Conservation (phyloP, 495 filamentous ascomycete species). For the Friedmanniomyces simplex region DNA sequence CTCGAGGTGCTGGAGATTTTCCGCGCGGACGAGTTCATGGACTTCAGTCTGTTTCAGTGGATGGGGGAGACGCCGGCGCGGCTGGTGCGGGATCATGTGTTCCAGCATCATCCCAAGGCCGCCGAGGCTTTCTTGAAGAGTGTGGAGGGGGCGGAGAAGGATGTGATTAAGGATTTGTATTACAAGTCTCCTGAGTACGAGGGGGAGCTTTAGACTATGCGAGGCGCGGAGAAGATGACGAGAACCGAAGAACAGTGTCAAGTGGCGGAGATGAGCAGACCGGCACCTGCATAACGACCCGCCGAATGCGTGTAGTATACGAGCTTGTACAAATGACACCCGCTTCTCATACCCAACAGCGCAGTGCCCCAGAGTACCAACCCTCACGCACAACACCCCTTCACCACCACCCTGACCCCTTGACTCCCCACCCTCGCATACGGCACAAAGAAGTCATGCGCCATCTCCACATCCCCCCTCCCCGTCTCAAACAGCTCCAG, state of each 20-base stretch:
- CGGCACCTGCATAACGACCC: no score
- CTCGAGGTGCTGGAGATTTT: slow-evolving; percentile 59
- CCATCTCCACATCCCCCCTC: slow-evolving; percentile 26
- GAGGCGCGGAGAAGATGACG: no score
- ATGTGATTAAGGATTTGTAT: slow-evolving; percentile 24
- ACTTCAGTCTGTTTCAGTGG: slow-evolving; percentile 61
- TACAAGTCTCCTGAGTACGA: slow-evolving; percentile 54
- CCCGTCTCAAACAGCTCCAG: slow-evolving; percentile 35
- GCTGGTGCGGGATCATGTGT: slow-evolving; percentile 53
- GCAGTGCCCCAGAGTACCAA: not conserved
- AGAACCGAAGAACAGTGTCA: no score
- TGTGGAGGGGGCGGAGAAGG: slow-evolving; percentile 41
- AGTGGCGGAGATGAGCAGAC: no score
- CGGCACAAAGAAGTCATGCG: slow-evolving; percentile 16
- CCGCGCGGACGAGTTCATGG: slow-evolving; percentile 50
- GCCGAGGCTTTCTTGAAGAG: slow-evolving; percentile 46
- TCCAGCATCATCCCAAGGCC: slow-evolving; percentile 41
- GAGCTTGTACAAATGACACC: no score
- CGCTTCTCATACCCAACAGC: no score
- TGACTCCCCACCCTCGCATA: slow-evolving; percentile 4
- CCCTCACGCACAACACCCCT: not conserved
- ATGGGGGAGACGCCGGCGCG: slow-evolving; percentile 53
- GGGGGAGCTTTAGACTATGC: slow-evolving; percentile 14
- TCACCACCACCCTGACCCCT: slow-evolving; percentile 9
- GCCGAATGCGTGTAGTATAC: no score